A percentile compares a stretch with the other conserved stretches of the same genome.
phyloP scores from a whole-genome alignment of 2,329 filamentous ascomycete genomes.

The Diaporthe nobilis region DNA sequence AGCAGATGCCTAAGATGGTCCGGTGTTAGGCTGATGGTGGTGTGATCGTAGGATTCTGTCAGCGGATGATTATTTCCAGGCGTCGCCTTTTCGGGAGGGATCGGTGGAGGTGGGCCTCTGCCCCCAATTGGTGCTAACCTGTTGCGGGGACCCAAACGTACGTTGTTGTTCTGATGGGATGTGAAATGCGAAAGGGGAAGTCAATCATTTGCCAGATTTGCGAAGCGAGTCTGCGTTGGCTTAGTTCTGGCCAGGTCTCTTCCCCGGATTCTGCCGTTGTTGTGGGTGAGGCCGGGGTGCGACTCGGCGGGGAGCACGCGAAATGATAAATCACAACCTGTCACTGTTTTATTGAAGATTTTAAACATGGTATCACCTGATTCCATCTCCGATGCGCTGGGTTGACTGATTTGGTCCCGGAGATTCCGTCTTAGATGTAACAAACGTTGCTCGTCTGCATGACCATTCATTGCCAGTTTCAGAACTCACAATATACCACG shows the following conservation, averaged over 20 bases:
- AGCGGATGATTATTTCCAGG: conserved; percentile 35
- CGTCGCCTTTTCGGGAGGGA: conserved; percentile 10
- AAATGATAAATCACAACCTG: conserved; percentile 7
- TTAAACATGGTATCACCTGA: background rate
- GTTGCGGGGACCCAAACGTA: conserved; percentile 29
- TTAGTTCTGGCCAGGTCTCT: conserved; percentile 1
- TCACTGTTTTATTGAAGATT: background rate
- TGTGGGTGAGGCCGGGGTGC: conserved; percentile 6
- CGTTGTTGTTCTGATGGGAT: conserved; percentile 21
- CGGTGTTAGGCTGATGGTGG: conserved; percentile 36
- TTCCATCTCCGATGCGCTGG: background rate
- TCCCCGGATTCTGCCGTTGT: conserved; percentile 32
- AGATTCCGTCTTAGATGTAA: background rate
- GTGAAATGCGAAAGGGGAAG: background rate
- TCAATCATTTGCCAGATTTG: conserved; percentile 27
- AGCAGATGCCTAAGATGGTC: conserved; percentile 24
- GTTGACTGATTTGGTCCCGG: background rate
- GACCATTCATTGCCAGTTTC: background rate
- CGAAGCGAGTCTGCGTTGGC: conserved; percentile 8
- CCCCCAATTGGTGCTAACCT: conserved; percentile 27
- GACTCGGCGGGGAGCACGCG: background rate
- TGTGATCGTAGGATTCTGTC: conserved; percentile 37
- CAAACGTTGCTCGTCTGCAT: background rate
- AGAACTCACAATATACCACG: background rate
- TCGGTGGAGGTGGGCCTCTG: conserved; percentile 21